phyloP scores from a whole-genome alignment of 129 eudicot species.

The Cynara cardunculus region DNA sequence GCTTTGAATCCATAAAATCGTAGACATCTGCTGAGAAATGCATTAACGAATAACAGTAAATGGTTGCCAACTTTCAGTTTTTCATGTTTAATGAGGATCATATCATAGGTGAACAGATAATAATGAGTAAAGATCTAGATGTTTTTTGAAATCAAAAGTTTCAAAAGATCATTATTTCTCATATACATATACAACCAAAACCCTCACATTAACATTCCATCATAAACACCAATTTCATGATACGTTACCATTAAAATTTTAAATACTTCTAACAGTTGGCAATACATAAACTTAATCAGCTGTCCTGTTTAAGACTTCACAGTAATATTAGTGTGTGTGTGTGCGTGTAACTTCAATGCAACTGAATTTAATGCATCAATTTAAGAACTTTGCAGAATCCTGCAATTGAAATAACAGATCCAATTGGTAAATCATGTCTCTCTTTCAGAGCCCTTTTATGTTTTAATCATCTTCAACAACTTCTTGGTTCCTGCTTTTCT shows the following conservation, averaged over 20 bases:
- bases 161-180: too few relatives aligned
- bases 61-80: neutral
- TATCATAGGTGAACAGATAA: neutral
- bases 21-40: neutral
- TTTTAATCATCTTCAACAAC: too few relatives aligned
- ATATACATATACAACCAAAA: neutral
- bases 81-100: neutral
- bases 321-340: neutral
- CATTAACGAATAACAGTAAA: neutral
- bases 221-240: neutral
- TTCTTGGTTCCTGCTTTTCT: too few relatives aligned
- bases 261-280: neutral
- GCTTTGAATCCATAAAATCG: neutral
- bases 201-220: neutral
- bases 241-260: too few relatives aligned
- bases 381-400: too few relatives aligned
- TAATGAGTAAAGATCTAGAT: neutral
- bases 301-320: neutral
- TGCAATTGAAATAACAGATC: too few relatives aligned
- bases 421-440: too few relatives aligned
- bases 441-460: too few relatives aligned
- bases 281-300: neutral
- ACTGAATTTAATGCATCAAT: neutral
- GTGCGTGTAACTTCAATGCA: neutral
- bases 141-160: neutral